Evolutionary conservation across 2,329 filamentous ascomycete species (phyloP), one percentile per base, ranked within the genome.

Genomic region (Aureobasidium sp.): DNA sequence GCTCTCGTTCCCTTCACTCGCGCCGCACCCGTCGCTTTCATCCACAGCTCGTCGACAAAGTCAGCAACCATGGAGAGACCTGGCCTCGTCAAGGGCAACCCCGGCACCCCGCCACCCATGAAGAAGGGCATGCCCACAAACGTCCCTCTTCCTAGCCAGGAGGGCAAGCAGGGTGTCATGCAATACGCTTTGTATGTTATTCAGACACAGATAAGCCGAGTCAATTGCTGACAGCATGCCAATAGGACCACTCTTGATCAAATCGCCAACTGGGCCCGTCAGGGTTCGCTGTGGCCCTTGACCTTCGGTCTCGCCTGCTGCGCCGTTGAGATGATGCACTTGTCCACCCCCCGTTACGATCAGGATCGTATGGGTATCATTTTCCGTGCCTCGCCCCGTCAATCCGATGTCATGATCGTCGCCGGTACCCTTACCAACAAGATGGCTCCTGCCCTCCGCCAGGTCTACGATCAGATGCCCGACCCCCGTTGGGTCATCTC

Each of bases 391-490:
- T 93, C 89, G 15, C 90, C 90, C 1, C 87, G 90, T 66, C 90
- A 95, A 76, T 89, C 90, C 64, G 91, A 96, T 75, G 88, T 95
- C 67, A 94, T 96, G 90, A 94, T 96, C 70, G 91, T 96, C 26
- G 90, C 91, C 29, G 91, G 91, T 53, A 96, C 91, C n/a, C 82
- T 96, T 63, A 93, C 90, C 66, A 96, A 96, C 82, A 96, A 96
- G 81, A 96, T 96, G 91, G 90, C 90, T 0, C 90, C 91, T 1
- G 91, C 91, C 34, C 79, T 96, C 69, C 82, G 91, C 73, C 89
- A 93, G 77, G 87, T 94, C 64, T 96, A 95, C 79, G 91, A 96
- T 75, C 91, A 95, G 79, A 95, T 95, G 90, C 90, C 90, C 39
- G 90, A 95, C 37, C 90, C 90, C 20, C 83, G 87, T 71, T 95